phyloP scores from a whole-genome alignment of 2,329 filamentous ascomycete genomes.

The Fusarium sp. region DNA sequence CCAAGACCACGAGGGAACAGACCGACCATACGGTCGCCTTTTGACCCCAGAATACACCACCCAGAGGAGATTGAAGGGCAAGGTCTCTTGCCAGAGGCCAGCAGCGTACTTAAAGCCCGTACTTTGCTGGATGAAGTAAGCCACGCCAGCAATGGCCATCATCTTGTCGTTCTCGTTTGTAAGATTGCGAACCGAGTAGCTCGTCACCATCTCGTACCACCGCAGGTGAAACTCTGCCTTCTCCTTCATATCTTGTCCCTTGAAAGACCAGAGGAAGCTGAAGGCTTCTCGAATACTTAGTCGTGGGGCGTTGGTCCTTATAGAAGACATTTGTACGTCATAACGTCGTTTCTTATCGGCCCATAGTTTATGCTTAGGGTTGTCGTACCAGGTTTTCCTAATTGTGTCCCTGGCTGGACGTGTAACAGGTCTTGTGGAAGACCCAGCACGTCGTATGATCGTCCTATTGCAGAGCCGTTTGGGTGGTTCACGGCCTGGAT shows the following conservation, averaged over 20 bases:
- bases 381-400: accelerated
- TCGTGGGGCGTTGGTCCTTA: not conserved
- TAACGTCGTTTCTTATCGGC: accelerated
- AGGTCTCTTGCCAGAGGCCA: accelerated
- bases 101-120: not conserved
- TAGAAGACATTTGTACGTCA: accelerated
- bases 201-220: not conserved
- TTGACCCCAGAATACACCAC: not conserved
- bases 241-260: not conserved
- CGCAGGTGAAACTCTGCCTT: not conserved
- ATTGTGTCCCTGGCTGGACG: accelerated
- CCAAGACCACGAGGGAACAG: not conserved
- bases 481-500: not conserved
- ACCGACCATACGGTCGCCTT: not conserved
- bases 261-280: not conserved
- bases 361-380: accelerated
- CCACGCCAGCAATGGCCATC: not conserved
- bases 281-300: accelerated
- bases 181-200: not conserved
- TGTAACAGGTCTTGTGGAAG: accelerated
- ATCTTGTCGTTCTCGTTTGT: not conserved
- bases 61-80: not conserved
- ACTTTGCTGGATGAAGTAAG: not conserved
- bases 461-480: not conserved
- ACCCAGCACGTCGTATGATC: accelerated